These are phyloP conservation scores for Alternaria ventricosa DNA, from an alignment of 2,329 filamentous ascomycete species.

Conservation along the genomic window DNA sequence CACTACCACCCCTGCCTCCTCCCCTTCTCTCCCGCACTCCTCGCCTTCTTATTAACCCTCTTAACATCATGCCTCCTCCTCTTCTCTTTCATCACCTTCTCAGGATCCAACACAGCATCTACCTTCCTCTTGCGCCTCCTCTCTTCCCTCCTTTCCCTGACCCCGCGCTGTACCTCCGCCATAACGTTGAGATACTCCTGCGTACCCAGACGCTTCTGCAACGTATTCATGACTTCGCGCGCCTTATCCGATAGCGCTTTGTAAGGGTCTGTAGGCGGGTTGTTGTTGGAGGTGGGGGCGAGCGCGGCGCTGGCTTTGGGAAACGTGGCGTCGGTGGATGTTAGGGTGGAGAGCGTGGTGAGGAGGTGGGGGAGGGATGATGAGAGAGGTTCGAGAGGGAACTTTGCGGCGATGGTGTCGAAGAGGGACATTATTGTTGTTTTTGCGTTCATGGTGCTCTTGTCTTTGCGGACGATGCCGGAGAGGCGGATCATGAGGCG, in stretches of 20 bases:
- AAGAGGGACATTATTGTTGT: slow-evolving; percentile 77
- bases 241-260: slow-evolving; percentile 74
- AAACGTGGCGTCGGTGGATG: slow-evolving; percentile 75
- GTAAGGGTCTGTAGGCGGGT: slow-evolving; percentile 62
- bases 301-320: slow-evolving; percentile 73
- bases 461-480: slow-evolving; percentile 72
- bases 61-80: slow-evolving; percentile 71
- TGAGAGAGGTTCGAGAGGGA: slow-evolving; percentile 63
- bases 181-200: slow-evolving; percentile 78
- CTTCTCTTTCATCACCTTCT: slow-evolving; percentile 76
- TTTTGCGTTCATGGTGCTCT: slow-evolving; percentile 74
- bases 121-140: slow-evolving; percentile 86
- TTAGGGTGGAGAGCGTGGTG: slow-evolving; percentile 79
- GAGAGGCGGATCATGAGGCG: slow-evolving; percentile 82
- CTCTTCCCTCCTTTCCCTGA: slow-evolving; percentile 74
- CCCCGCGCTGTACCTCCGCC: slow-evolving; percentile 72
- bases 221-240: slow-evolving; percentile 76
- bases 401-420: slow-evolving; percentile 69
- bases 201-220: slow-evolving; percentile 86
- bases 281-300: slow-evolving; percentile 64
- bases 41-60: slow-evolving; percentile 69
- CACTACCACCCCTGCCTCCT: slow-evolving; percentile 71
- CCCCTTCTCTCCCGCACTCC: slow-evolving; percentile 73
- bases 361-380: slow-evolving; percentile 70
- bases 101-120: slow-evolving; percentile 82